Evolutionary conservation across 2,329 filamentous ascomycete genomes (phyloP), one percentile per base, ranked within the genome.

Genomic region (Epichloe brachyelytri): DNA sequence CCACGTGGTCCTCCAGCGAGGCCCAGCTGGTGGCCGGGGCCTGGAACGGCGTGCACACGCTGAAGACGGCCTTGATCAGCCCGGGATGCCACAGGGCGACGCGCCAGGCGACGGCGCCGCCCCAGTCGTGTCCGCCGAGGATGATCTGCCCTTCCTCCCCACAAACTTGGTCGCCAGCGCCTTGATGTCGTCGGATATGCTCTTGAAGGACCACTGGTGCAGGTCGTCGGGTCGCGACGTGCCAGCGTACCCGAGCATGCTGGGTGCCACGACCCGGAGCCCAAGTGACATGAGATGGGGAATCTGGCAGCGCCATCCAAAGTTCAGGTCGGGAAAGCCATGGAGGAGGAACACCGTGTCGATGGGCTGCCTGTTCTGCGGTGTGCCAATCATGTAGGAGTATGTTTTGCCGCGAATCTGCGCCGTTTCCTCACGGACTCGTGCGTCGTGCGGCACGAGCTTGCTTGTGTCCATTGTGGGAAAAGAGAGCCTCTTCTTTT

Each of bases 81-180:
- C 82, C 69, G 0, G 87, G 88, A 60, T 89, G 74, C 76, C 82
- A 88, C 55, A 85, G 76, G 14, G 83, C 81, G 52, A 85, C 70
- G 50, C 88, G 80, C 75, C 87, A 94, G 50, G 85, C 83, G 30
- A 90, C 73, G 3, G 76, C 74, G 59, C 87, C 89, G 65, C 91
- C 91, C 87, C 91, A 96, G 68, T 97, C 91, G 69, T 96, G 91
- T 7, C 89, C 91, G 46, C 89, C 88, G 14, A 96, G 76, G 51
- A 96, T 83, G 61, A 95, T 84, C 51, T 69, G 69, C 8, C 63
- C 63, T 65, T 71, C 43, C 43, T 63, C 71, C 72, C 67, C 30
- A 70, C 68, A 50, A 73, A 68, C 55, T 83, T 75, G 53, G 70
- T 71, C 6, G 85, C 80, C 22, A 97, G 75, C 54, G 80, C 82